A percentile compares a stretch with the other conserved stretches of the same genome.
Evolutionary conservation across 768 basidiomycete species (phyloP).

Genomic region (Boletus speciosus): DNA sequence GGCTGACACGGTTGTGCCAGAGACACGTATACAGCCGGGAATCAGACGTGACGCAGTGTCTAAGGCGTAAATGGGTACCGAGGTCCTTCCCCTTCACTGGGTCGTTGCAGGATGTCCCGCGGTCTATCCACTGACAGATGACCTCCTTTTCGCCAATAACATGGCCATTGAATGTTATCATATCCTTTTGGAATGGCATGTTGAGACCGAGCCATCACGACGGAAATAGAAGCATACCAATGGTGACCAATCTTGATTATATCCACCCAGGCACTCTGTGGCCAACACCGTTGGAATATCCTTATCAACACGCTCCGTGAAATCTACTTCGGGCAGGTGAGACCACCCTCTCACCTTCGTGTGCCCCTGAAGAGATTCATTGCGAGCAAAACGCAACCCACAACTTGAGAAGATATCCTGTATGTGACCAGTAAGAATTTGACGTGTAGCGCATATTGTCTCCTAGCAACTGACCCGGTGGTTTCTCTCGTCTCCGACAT

Average conservation of each 20-base stretch:
- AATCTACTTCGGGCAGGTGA: no score
- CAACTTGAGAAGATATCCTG: not conserved
- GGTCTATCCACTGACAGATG: conserved; percentile 1
- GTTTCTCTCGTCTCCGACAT: no score
- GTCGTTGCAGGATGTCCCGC: not conserved
- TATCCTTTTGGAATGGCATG: not conserved
- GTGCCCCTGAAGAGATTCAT: not conserved
- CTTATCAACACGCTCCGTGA: not conserved
- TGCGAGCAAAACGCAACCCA: not conserved
- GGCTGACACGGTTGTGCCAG: not conserved
- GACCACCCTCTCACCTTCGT: not conserved
- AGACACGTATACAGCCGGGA: not conserved
- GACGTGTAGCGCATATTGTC: no score
- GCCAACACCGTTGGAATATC: no score
- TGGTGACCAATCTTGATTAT: not conserved
- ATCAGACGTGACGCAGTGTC: not conserved
- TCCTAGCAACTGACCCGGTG: not conserved
- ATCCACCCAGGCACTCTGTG: not conserved
- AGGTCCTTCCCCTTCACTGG: not conserved
- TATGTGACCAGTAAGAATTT: not conserved
- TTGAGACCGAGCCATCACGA: not conserved
- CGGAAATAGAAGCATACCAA: not conserved
- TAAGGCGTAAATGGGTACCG: not conserved
- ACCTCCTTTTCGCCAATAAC: not conserved
- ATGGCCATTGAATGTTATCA: not conserved